Conservation (phyloP, 108 stramenopile genomes). For the Skeletonema grethae region DNA sequence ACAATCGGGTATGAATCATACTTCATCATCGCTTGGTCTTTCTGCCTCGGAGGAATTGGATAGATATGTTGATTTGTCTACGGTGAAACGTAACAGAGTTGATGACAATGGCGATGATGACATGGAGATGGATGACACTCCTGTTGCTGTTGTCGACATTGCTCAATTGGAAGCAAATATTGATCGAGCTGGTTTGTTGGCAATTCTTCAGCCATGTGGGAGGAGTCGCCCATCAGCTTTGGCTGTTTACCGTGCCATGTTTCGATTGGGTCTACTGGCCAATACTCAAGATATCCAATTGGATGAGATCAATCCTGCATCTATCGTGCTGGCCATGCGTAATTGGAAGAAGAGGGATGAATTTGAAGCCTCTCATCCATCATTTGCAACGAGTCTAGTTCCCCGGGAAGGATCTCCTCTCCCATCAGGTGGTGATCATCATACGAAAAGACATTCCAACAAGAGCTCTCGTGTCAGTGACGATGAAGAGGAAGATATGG, state of each 20-base stretch:
- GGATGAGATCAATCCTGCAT: constrained; percentile 19
- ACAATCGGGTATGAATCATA: constrained; percentile 29
- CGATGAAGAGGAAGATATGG: not conserved
- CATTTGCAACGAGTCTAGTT: constrained; percentile 3
- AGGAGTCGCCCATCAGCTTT: constrained; percentile 33
- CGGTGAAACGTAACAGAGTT: not conserved
- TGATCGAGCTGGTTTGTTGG: constrained; percentile 38
- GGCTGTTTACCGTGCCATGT: constrained; percentile 40
- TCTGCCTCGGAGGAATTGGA: constrained; percentile 44
- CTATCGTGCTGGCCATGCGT: constrained; percentile 38
- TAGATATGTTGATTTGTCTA: constrained; percentile 17
- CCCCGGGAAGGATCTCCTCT: constrained; percentile 9
- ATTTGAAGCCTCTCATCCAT: constrained; percentile 9
- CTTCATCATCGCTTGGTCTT: not conserved
- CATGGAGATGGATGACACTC: not conserved
- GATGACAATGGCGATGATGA: constrained; percentile 11
- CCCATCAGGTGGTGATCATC: not conserved
- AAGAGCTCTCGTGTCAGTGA: constrained; percentile 8
- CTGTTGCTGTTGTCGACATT: not conserved
- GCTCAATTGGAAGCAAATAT: constrained; percentile 25
- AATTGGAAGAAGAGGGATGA: constrained; percentile 39
- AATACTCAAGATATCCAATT: constrained; percentile 6
- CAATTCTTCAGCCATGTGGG: constrained; percentile 40
- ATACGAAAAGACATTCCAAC: not conserved
- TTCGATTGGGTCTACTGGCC: constrained; percentile 8